Evolutionary conservation across 371 early-diverging fungal species (phyloP).

Genomic region (Mucor irregularis): DNA sequence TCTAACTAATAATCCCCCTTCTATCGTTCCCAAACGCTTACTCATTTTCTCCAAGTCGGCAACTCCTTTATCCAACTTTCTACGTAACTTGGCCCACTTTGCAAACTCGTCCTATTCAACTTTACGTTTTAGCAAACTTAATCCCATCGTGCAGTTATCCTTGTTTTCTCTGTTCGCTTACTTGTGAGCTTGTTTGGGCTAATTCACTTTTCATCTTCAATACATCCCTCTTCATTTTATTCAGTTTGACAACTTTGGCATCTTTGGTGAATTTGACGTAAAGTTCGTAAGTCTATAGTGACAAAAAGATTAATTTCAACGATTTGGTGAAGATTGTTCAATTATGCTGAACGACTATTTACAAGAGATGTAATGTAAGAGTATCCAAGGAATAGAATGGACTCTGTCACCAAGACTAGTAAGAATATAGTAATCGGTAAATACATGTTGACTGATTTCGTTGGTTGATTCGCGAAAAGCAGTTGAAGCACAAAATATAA

Average conservation of each 20-base stretch:
- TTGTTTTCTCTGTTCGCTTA: slow-evolving; percentile 11
- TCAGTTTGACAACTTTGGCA: slow-evolving; percentile 46
- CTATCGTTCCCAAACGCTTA: slow-evolving; percentile 25
- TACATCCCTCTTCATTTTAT: slow-evolving; percentile 60
- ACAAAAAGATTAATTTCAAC: neutral
- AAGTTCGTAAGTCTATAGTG: slow-evolving; percentile 49
- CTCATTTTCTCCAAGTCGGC: slow-evolving; percentile 65
- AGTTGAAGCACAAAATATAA: neutral
- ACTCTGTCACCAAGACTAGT: slow-evolving; percentile 58
- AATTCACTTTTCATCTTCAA: slow-evolving; percentile 62
- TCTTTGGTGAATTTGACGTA: slow-evolving; percentile 49
- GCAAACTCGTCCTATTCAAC: slow-evolving; percentile 86
- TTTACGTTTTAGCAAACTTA: neutral
- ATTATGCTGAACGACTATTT: slow-evolving; percentile 7
- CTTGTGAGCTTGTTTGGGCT: slow-evolving; percentile 68
- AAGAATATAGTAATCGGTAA: slow-evolving; percentile 53
- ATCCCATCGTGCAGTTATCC: too few species aligned
- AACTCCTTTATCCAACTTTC: slow-evolving; percentile 75
- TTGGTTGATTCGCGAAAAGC: neutral
- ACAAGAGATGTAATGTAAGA: slow-evolving; percentile 56
- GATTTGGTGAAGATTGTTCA: neutral
- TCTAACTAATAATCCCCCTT: neutral
- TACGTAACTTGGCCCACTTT: slow-evolving; percentile 91
- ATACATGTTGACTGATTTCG: slow-evolving; percentile 36
- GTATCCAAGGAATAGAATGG: slow-evolving; percentile 57